Conservation (phyloP, 345 rosid species). For the Zanthoxylum bungeanum region DNA sequence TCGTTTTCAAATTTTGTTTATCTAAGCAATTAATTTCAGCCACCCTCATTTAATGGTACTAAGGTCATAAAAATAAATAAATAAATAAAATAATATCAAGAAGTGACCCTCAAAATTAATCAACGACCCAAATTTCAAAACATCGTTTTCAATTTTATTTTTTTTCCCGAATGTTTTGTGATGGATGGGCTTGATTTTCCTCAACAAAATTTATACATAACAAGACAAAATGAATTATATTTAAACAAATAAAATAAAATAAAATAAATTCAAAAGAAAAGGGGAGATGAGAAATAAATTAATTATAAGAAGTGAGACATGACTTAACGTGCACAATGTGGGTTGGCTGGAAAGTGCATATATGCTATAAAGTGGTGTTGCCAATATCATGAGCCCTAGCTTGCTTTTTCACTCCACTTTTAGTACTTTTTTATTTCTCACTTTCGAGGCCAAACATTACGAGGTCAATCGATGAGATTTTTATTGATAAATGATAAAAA, state of each 20-base stretch:
- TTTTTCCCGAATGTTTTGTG: not conserved
- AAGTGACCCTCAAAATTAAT: too few relatives aligned
- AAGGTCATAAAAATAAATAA: too few relatives aligned
- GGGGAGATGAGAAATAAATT: not conserved
- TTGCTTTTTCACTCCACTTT: not conserved
- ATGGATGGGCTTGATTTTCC: slow-evolving; percentile 14
- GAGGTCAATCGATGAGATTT: slow-evolving; percentile 23
- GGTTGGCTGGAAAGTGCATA: slow-evolving; percentile 36
- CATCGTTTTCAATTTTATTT: slow-evolving; percentile 8
- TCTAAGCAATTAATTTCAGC: too few relatives aligned
- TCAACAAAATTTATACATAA: not conserved
- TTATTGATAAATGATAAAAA: too few relatives aligned
- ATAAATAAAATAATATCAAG: too few relatives aligned
- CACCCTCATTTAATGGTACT: too few relatives aligned
- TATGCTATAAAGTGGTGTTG: slow-evolving; percentile 25
- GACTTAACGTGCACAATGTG: slow-evolving; percentile 39
- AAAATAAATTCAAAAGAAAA: too few relatives aligned
- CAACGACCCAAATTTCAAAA: not conserved
- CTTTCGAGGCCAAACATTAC: not conserved
- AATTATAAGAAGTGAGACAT: slow-evolving; percentile 34
- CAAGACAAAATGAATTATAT: too few relatives aligned
- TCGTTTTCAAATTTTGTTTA: too few relatives aligned
- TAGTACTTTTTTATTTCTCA: not conserved
- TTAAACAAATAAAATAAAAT: too few relatives aligned
- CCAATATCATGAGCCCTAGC: slow-evolving; percentile 21